Base-by-base conservation (phyloP, 1,139 yeast species). In the Wickerhamomyces sp. region DNA sequence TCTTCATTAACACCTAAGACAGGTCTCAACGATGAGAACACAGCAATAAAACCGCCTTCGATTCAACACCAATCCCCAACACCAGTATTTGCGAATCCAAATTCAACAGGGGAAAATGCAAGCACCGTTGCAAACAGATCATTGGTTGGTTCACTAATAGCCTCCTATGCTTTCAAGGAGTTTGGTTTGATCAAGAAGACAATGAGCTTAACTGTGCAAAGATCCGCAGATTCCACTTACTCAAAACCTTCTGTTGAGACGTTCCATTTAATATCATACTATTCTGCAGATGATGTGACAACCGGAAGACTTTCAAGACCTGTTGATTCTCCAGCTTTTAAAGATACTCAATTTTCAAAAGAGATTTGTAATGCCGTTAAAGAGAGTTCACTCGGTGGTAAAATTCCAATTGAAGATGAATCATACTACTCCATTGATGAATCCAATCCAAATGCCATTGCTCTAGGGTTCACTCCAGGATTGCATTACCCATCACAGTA, bases 131-230 rank as follows among this genome's bases (percentile, higher is more conserved):
- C 47, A 4, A 41, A 41, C n/a, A 43, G 74, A 35, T 54, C 65
- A 3, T 53, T 72, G 9, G 74, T 71, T 19, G 83, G 82, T 4
- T 75, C 82, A 0, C 57, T 77, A 28, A 72, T 72, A 7, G 72
- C 75, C 24, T 70, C 80, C 5, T 78, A 77, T 49, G 80, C 82
- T 6, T 80, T 81, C 52, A 80, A 80, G 52, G 83, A 79, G 37
- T 75, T 75, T 38, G 95, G 95, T 0, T 67, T 88, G 32, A 76
- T 87, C 40, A 88, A 88, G 57, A 87, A 87, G 57, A 85, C 96
- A 0, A 66, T 88, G 45, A 77, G 89, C 5, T 64, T 87, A 14
- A 72, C 74, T 5, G 51, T 62, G 37, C 47, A 57, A 34, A 61
- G 63, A 25, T 47, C 26, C 8, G 47, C 40, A 12, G 22, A 38